Conservation (phyloP, 192 early-diverging fungal genomes). For the Podila minutissima region DNA sequence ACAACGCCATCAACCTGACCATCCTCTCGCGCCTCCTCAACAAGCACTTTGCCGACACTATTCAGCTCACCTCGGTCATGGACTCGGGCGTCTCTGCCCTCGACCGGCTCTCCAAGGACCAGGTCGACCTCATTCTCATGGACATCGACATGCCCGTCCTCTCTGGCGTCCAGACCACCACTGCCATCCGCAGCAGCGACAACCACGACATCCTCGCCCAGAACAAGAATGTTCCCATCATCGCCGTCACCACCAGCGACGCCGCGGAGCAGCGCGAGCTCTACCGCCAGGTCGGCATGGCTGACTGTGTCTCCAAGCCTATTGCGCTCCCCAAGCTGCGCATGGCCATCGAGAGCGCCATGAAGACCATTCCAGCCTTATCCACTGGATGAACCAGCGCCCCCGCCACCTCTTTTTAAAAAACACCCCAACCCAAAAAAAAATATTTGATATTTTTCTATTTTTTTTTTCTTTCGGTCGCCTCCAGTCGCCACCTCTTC, state of each 20-base stretch:
- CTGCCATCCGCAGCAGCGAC: conserved; percentile 57
- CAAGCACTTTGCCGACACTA: conserved; percentile 59
- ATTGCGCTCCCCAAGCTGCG: conserved; percentile 49
- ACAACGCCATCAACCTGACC: conserved; percentile 72
- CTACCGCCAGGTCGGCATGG: conserved; percentile 67
- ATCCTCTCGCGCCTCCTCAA: conserved; percentile 67
- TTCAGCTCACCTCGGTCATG: conserved; percentile 55
- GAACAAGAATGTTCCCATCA: conserved; percentile 68
- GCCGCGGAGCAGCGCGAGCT: conserved; percentile 57
- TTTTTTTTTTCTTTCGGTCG: not conserved
- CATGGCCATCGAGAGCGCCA: conserved; percentile 49
- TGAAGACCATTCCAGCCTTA: conserved; percentile 19
- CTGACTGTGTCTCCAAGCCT: conserved; percentile 65
- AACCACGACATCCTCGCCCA: conserved; percentile 50
- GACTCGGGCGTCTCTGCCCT: conserved; percentile 63
- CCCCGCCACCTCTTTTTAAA: no score
- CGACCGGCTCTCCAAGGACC: conserved; percentile 49
- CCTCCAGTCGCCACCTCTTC: not conserved
- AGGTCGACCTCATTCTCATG: conserved; percentile 70
- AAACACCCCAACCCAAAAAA: no score
- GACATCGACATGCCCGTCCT: conserved; percentile 78
- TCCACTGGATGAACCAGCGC: not conserved
- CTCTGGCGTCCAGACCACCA: conserved; percentile 69
- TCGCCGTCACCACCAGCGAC: conserved; percentile 73
- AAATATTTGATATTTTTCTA: no score